Percentiles rank a stretch among this genome's conserved stretches.
Evolutionary conservation across 2,329 filamentous ascomycete species (phyloP).

Genomic region (Cladosporium sp.): DNA sequence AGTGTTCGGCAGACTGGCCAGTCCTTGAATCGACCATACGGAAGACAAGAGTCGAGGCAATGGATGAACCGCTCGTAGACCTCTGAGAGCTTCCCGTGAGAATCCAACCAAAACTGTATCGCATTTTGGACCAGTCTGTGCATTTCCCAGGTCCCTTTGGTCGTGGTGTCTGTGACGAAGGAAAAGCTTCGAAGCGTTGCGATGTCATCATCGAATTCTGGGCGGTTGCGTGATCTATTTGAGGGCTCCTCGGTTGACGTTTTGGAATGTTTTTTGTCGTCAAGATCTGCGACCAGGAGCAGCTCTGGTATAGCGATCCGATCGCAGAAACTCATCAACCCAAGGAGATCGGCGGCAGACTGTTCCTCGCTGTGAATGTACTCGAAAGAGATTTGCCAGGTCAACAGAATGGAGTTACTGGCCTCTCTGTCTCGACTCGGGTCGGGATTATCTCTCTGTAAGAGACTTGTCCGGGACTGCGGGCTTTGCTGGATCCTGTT

Average conservation of each 20-base stretch:
- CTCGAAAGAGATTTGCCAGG: conserved; percentile 20
- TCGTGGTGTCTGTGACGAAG: conserved; percentile 9
- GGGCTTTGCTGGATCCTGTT: conserved; percentile 33
- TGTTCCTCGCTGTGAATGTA: conserved; percentile 12
- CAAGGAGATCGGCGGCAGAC: conserved; percentile 39
- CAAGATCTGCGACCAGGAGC: not conserved
- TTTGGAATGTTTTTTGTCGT: not conserved
- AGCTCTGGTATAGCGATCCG: no score
- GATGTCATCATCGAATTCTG: conserved; percentile 16
- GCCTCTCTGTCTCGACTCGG: conserved; percentile 4
- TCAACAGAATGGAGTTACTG: conserved; percentile 11
- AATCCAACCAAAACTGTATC: conserved; percentile 32
- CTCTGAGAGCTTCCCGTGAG: conserved; percentile 14
- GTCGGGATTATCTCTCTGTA: conserved; percentile 1
- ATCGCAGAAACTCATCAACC: conserved; percentile 40
- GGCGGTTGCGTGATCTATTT: no score
- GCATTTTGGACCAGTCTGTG: conserved; percentile 36
- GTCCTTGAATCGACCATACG: no score
- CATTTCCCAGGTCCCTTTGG: conserved; percentile 6
- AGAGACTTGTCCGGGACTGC: conserved; percentile 21
- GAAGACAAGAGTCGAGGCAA: no score
- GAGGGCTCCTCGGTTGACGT: no score
- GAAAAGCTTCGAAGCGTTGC: conserved; percentile 12
- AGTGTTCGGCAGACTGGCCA: conserved; percentile 13
- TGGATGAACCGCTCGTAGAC: conserved; percentile 16